Percentiles rank a stretch among this genome's conserved stretches.
phyloP scores from a whole-genome alignment of 1,284 basidiomycete genomes.

The Cryptococcus depauperatus region DNA sequence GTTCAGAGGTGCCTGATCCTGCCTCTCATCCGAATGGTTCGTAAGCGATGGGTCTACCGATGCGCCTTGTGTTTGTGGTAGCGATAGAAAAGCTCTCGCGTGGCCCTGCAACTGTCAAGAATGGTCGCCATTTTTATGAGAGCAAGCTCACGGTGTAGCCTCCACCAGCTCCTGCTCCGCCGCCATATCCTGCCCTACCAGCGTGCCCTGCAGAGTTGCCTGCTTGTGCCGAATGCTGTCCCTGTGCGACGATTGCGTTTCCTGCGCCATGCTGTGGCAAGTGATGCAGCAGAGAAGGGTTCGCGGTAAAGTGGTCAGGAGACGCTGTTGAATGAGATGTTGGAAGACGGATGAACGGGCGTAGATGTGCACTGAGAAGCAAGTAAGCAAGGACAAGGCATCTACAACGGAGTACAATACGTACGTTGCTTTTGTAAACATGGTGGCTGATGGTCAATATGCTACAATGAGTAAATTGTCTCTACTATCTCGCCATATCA shows the following conservation, averaged over 20 bases:
- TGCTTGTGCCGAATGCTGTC: slow-evolving; percentile 21
- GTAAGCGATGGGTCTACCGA: slow-evolving; percentile 23
- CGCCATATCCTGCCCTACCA: slow-evolving; percentile 34
- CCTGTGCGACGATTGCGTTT: slow-evolving; percentile 16
- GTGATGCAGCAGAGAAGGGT: slow-evolving; percentile 43
- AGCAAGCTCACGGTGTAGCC: slow-evolving; percentile 36
- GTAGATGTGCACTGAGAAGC: slow-evolving; percentile 36
- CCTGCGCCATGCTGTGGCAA: slow-evolving; percentile 27
- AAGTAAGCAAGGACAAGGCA: not conserved
- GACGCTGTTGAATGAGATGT: slow-evolving; percentile 14
- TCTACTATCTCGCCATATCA: too few relatives aligned
- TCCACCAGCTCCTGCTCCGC: slow-evolving; percentile 26
- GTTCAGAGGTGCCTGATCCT: slow-evolving; percentile 5
- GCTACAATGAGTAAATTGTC: not conserved
- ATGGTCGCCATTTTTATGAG: not conserved
- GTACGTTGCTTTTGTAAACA: slow-evolving; percentile 42
- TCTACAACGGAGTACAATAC: slow-evolving; percentile 11
- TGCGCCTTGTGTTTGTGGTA: slow-evolving; percentile 29
- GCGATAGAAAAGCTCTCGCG: slow-evolving; percentile 36
- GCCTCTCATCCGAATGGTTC: slow-evolving; percentile 21
- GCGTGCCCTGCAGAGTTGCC: slow-evolving; percentile 3
- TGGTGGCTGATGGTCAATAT: slow-evolving; percentile 10
- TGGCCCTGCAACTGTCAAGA: slow-evolving; percentile 22
- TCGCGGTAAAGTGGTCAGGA: slow-evolving; percentile 44
- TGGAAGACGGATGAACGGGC: slow-evolving; percentile 39